phyloP scores from a whole-genome alignment of 2,329 filamentous ascomycete species.

The Fusarium falciforme region DNA sequence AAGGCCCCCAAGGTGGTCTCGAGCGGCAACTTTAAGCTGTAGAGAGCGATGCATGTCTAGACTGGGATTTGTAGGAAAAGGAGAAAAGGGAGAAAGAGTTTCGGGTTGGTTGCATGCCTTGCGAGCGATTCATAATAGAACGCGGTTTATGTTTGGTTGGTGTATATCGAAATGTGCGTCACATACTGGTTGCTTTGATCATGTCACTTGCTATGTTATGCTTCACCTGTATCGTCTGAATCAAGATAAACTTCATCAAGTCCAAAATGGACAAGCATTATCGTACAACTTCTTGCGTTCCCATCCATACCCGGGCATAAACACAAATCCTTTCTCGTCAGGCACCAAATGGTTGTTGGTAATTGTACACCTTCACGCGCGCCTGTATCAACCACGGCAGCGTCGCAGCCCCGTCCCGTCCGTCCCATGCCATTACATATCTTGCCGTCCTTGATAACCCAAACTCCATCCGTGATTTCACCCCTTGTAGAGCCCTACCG shows the following conservation, averaged over 20 bases:
- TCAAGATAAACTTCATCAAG: background rate
- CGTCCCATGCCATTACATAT: background rate
- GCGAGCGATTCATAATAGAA: conserved; percentile 39
- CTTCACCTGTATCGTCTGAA: background rate
- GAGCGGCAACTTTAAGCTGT: conserved; percentile 73
- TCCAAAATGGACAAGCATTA: background rate
- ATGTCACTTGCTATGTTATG: background rate
- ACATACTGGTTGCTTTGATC: background rate
- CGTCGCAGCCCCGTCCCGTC: background rate
- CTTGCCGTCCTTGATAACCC: conserved; percentile 15
- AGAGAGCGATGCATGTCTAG: conserved; percentile 27
- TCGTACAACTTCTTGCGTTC: background rate
- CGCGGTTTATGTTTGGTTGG: conserved; percentile 32
- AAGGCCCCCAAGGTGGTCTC: conserved; percentile 62
- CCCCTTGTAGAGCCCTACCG: background rate
- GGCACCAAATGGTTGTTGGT: conserved; percentile 16
- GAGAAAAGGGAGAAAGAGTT: conserved; percentile 8
- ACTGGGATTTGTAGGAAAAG: background rate
- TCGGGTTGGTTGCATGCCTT: conserved; percentile 32
- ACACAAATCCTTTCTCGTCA: conserved; percentile 6
- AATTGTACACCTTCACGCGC: conserved; percentile 14
- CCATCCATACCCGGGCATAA: background rate
- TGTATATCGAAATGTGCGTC: conserved; percentile 16
- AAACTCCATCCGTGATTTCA: conserved; percentile 24
- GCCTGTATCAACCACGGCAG: background rate